phyloP scores from a whole-genome alignment of 139 green algal genomes.

The Chlorella ohadii region DNA sequence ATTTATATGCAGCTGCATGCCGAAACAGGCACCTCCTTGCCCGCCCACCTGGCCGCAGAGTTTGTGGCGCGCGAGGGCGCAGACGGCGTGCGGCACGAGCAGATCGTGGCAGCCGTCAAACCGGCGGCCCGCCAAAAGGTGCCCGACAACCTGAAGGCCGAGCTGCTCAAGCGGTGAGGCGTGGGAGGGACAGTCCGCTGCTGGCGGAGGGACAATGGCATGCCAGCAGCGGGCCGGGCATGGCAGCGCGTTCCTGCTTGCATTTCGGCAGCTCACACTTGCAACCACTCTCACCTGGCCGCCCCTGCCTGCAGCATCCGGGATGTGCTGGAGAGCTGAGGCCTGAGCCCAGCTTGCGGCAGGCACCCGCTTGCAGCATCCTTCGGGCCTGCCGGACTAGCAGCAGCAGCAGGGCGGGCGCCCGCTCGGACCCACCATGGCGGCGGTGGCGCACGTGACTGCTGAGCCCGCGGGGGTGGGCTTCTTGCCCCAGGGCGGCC shows the following conservation, averaged over 20 bases:
- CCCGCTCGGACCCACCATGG: too few relatives aligned
- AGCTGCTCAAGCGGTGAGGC: slow-evolving; percentile 23
- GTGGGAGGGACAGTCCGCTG: too few relatives aligned
- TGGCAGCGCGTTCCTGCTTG: too few relatives aligned
- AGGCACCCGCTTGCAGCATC: neutral
- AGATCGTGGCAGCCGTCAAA: slow-evolving; percentile 31
- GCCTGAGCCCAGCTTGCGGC: neutral
- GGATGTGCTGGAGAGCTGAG: slow-evolving; percentile 29
- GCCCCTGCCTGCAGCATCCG: slow-evolving; percentile 4
- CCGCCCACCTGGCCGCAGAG: slow-evolving; percentile 8
- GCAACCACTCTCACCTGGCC: too few relatives aligned
- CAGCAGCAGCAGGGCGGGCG: too few relatives aligned
- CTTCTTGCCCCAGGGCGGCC: slow-evolving; percentile 17
- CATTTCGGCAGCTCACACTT: too few relatives aligned
- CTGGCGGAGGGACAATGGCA: too few relatives aligned
- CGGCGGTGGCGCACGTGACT: slow-evolving; percentile 24
- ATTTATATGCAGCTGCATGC: neutral
- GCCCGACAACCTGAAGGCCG: slow-evolving; percentile 35
- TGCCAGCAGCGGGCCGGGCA: too few relatives aligned
- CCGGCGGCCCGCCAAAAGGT: slow-evolving; percentile 15
- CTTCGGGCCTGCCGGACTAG: neutral
- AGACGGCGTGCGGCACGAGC: slow-evolving; percentile 31
- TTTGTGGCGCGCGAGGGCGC: slow-evolving; percentile 12
- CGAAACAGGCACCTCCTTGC: too few relatives aligned
- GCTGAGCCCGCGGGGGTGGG: slow-evolving; percentile 10